Conservation (phyloP, 2,329 filamentous ascomycete genomes). For the Geoglossum cookeanum region DNA sequence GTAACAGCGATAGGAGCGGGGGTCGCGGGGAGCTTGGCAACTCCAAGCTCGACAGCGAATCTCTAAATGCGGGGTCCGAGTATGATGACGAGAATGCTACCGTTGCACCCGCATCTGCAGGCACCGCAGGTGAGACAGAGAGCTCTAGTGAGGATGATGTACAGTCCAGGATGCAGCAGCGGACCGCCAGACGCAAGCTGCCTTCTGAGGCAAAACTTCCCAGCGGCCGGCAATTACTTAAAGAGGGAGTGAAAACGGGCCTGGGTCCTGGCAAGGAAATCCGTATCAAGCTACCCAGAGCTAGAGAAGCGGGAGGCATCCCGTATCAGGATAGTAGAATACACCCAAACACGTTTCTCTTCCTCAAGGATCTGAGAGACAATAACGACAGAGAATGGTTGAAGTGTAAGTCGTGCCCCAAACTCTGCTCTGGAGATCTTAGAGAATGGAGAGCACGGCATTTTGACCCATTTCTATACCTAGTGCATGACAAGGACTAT, state of each 20-base stretch:
- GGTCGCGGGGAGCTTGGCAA: slow-evolving; percentile 3
- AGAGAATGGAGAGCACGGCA: too few relatives aligned
- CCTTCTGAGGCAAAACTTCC: neutral
- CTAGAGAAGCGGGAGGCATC: slow-evolving; percentile 37
- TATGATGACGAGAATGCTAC: slow-evolving; percentile 22
- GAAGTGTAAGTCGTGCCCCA: slow-evolving; percentile 29
- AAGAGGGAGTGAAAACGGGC: slow-evolving; percentile 33
- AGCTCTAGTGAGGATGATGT: slow-evolving; percentile 17
- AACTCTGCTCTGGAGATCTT: neutral
- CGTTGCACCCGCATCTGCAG: neutral
- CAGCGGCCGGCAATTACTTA: slow-evolving; percentile 29
- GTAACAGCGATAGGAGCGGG: neutral
- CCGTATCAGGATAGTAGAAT: slow-evolving; percentile 37
- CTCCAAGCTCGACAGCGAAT: slow-evolving; percentile 19
- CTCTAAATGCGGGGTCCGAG: slow-evolving; percentile 18
- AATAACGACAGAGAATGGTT: slow-evolving; percentile 46
- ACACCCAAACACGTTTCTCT: slow-evolving; percentile 44
- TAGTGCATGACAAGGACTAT: slow-evolving; percentile 65
- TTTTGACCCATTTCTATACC: neutral
- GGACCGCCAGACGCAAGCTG: slow-evolving; percentile 10
- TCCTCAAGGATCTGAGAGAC: slow-evolving; percentile 35
- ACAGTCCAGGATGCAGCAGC: slow-evolving; percentile 10
- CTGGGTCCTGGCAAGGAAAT: slow-evolving; percentile 39
- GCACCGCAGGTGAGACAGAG: slow-evolving; percentile 12
- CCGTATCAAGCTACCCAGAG: slow-evolving; percentile 42